Conservation (phyloP, 1,284 basidiomycete species). For the Ceratobasidium papillatum region DNA sequence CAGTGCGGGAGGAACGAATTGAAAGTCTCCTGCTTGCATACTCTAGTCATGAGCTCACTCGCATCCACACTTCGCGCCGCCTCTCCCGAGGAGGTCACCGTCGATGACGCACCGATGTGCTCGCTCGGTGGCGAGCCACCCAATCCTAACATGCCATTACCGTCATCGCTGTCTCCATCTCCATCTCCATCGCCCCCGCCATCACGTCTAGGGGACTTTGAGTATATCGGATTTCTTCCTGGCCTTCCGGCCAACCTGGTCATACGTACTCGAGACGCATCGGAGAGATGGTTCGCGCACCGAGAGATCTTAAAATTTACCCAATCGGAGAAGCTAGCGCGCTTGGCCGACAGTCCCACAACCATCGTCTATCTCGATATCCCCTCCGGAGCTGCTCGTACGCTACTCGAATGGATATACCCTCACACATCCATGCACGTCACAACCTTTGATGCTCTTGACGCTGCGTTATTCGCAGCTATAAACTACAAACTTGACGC, state of each 20-base stretch:
- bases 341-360: not conserved
- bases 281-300: not conserved
- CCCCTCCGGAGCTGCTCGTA: not conserved
- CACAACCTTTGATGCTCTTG: not conserved
- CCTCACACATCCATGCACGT: conserved; percentile 1
- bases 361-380: not conserved
- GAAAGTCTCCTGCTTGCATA: not conserved
- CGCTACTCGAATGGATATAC: conserved; percentile 7
- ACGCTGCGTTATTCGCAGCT: not conserved
- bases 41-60: not conserved
- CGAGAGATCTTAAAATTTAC: not conserved
- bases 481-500: not conserved
- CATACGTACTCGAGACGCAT: not conserved
- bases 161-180: not conserved
- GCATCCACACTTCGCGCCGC: not conserved
- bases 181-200: not conserved
- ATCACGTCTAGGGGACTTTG: not conserved
- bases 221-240: not conserved
- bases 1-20: not conserved
- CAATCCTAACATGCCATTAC: too few relatives aligned
- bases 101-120: not conserved
- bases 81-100: not conserved
- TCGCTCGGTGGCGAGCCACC: not conserved
- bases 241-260: not conserved
- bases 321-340: not conserved